Conservation (phyloP, 1,284 basidiomycete genomes). For the Boletellus deceptivus region DNA sequence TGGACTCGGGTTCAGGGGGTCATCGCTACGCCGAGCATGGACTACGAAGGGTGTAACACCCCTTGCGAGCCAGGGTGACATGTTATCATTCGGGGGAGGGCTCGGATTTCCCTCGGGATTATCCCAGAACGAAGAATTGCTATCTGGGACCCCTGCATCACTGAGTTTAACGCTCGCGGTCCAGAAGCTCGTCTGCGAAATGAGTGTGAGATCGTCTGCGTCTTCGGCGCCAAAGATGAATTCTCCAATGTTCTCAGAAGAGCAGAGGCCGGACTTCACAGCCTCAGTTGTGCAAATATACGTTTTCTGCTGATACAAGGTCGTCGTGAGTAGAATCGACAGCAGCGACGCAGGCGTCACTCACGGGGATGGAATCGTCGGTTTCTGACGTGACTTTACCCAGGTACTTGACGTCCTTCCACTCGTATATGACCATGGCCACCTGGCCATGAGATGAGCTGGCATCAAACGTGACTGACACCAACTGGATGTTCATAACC, state of each 20-base stretch:
- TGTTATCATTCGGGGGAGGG: slow-evolving; percentile 45
- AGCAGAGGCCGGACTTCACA: slow-evolving; percentile 69
- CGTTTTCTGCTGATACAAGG: slow-evolving; percentile 64
- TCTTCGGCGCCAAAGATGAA: slow-evolving; percentile 70
- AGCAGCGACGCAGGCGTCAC: slow-evolving; percentile 29
- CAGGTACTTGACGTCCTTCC: slow-evolving; percentile 81
- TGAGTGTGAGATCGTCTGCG: slow-evolving; percentile 55
- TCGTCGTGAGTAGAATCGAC: slow-evolving; percentile 15
- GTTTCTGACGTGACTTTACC: slow-evolving; percentile 65
- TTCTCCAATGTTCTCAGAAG: slow-evolving; percentile 65
- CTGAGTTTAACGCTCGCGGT: slow-evolving; percentile 63
- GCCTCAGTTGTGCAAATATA: slow-evolving; percentile 87
- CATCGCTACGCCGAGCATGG: slow-evolving; percentile 26
- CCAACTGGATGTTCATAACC: slow-evolving; percentile 1
- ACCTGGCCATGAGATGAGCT: slow-evolving; percentile 80
- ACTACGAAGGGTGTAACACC: slow-evolving; percentile 6
- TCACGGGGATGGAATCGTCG: slow-evolving; percentile 68
- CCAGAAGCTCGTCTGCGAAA: slow-evolving; percentile 79
- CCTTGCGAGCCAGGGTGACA: slow-evolving; percentile 46
- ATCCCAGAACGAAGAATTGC: slow-evolving; percentile 47
- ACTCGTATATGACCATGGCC: slow-evolving; percentile 95
- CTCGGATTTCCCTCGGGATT: slow-evolving; percentile 59
- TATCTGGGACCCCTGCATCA: slow-evolving; percentile 19
- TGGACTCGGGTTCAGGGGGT: slow-evolving; percentile 46
- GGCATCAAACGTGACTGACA: slow-evolving; percentile 76